These are phyloP conservation scores for Debaryomycetaceae sp. DNA, from an alignment of 1,139 yeast species.

Conservation along the genomic window DNA sequence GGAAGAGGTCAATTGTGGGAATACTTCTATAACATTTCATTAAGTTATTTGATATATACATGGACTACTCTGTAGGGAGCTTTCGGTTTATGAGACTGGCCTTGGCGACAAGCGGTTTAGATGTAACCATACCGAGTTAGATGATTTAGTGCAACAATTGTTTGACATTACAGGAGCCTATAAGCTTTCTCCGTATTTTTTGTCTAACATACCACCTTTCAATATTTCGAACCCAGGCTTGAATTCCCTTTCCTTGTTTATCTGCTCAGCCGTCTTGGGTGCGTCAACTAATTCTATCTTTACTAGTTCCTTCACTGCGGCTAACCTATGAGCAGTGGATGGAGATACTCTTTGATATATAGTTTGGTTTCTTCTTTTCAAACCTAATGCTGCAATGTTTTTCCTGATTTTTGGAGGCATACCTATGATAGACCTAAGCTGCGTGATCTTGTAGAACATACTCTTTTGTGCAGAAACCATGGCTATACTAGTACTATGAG, in stretches of 20 bases:
- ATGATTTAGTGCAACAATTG: too few relatives aligned
- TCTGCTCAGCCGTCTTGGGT: constrained; percentile 45
- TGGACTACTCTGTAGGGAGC: too few relatives aligned
- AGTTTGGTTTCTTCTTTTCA: constrained; percentile 68
- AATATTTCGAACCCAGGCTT: constrained; percentile 55
- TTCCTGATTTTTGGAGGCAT: constrained; percentile 67
- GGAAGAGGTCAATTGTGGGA: too few relatives aligned
- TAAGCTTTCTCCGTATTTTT: constrained; percentile 5
- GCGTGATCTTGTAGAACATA: constrained; percentile 60
- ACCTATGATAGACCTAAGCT: constrained; percentile 80
- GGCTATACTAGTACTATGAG: background rate
- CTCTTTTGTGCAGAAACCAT: background rate
- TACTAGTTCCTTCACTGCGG: constrained; percentile 85
- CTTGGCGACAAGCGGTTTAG: too few relatives aligned
- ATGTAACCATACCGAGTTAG: too few relatives aligned
- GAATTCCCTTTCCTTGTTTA: constrained; percentile 56
- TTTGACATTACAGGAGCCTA: background rate
- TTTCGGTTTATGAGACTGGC: too few relatives aligned
- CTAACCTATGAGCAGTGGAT: constrained; percentile 79
- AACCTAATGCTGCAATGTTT: constrained; percentile 71
- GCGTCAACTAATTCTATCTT: constrained; percentile 71
- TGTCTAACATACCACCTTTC: constrained; percentile 12
- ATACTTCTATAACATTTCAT: too few relatives aligned
- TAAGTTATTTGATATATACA: too few relatives aligned
- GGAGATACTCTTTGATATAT: constrained; percentile 75